Evolutionary conservation across 176 grass and related monocot species (phyloP).

Genomic region (Rhynchospora tenuis): DNA sequence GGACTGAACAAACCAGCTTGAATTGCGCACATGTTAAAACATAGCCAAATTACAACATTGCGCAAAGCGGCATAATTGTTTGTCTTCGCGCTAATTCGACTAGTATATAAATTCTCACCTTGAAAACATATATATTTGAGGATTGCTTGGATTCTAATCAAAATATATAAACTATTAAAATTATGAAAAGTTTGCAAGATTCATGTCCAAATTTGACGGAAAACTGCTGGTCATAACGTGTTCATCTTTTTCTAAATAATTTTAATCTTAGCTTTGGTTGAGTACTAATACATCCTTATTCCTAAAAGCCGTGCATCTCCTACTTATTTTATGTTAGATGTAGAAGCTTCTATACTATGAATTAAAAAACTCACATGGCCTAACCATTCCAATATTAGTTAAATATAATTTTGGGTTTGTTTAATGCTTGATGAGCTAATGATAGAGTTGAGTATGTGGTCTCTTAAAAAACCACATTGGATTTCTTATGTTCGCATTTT

Average conservation of each 20-base stretch:
- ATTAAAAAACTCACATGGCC: not conserved
- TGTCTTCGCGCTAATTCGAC: too few relatives aligned
- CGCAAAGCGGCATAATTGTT: too few relatives aligned
- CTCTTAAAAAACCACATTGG: too few relatives aligned
- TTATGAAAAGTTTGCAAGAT: not conserved
- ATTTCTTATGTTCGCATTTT: too few relatives aligned
- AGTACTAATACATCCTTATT: not conserved
- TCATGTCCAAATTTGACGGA: not conserved
- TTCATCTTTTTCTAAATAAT: not conserved
- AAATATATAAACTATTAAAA: not conserved
- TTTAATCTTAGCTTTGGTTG: not conserved
- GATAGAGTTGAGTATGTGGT: not conserved
- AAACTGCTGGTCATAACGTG: not conserved
- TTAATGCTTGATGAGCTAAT: not conserved
- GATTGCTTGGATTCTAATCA: not conserved
- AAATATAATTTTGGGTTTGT: not conserved
- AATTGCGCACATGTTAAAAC: too few relatives aligned
- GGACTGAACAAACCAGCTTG: too few relatives aligned
- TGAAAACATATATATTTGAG: not conserved
- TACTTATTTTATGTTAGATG: not conserved
- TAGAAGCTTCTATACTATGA: not conserved
- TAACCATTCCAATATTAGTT: not conserved
- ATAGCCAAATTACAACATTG: too few relatives aligned
- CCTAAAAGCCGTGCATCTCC: not conserved
- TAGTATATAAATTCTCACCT: not conserved